Base-by-base conservation (phyloP, 768 basidiomycete genomes). In the Imleria badia region DNA sequence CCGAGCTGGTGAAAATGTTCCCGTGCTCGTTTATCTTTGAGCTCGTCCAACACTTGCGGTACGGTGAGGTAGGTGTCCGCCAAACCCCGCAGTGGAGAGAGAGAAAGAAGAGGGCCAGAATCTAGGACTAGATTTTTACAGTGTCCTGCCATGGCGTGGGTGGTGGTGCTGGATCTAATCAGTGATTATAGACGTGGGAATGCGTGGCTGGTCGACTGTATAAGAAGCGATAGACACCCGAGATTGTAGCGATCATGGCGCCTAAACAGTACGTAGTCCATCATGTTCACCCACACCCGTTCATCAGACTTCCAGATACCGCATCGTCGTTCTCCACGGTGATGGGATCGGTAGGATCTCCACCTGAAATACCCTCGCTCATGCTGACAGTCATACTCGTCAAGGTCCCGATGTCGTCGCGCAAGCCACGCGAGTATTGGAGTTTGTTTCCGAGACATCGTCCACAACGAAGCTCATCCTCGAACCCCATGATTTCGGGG, bases 51-150 rank as follows among this genome's bases (percentile, higher is more conserved):
- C 10, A 98, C 95, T 62, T 94, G 89, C 0, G 94, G 94, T 1
- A 91, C 89, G 7, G 94, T 96, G 55, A 91, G 74, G 69, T 89
- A 98, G 33, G 82, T 83, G 60, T 87, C 80, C 19, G 97, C 92
- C 26, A 98, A 75, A 12, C 94, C 93, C n/a, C 92, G 81, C 10
- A 98, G 80, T 0, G 95, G 93, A 0, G 89, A 87, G 3, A 96
- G 77, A 4, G 93, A 92, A 5, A 98, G 84, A 1, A 98, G 77
- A 4, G 96, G 95, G 2, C 94, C 94, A 1, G 96, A 89, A 81
- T 98, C 96, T 45, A 98, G 85, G 8, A 98, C 87, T 14, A 98
- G 82, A 57, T 82, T 84, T 68, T 82, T 87, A 73, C 89, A 91
- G 52, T 78, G 80, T 14, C 77, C 76, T 13, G 66, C 23, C 70